Conservation (phyloP, 2,329 filamentous ascomycete genomes). For the Talaromyces verruculosus region DNA sequence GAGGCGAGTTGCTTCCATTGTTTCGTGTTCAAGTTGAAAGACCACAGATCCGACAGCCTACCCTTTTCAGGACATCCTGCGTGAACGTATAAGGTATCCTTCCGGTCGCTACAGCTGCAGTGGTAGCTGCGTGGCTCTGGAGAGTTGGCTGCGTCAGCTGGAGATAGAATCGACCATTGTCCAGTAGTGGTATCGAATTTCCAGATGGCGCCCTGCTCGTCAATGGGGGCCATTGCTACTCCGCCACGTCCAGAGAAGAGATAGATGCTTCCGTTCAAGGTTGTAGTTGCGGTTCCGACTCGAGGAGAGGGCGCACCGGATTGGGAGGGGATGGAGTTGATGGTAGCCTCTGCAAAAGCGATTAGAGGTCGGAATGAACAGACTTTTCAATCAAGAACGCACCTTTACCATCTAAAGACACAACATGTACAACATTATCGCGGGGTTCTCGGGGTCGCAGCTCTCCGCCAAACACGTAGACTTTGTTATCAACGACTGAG, state of each 20-base stretch:
- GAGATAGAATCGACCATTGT: slow-evolving; percentile 65
- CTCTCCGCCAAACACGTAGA: slow-evolving; percentile 78
- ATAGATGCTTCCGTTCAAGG: slow-evolving; percentile 70
- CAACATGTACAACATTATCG: slow-evolving; percentile 69
- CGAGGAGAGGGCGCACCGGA: slow-evolving; percentile 57
- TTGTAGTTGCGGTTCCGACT: slow-evolving; percentile 70
- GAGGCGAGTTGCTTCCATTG: slow-evolving; percentile 67
- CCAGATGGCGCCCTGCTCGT: slow-evolving; percentile 76
- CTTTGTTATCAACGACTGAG: slow-evolving; percentile 58
- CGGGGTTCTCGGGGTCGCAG: slow-evolving; percentile 63
- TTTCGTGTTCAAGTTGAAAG: slow-evolving; percentile 64
- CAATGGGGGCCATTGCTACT: slow-evolving; percentile 65
- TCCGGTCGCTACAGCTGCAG: slow-evolving; percentile 58
- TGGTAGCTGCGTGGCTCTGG: slow-evolving; percentile 73
- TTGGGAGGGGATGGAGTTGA: slow-evolving; percentile 23
- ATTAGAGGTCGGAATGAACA: not conserved
- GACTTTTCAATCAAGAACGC: too few relatives aligned
- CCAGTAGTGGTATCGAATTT: slow-evolving; percentile 65
- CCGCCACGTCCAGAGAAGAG: slow-evolving; percentile 78
- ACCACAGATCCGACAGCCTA: slow-evolving; percentile 71
- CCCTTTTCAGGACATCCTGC: slow-evolving; percentile 69
- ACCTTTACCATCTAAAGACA: slow-evolving; percentile 49
- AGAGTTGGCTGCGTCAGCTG: slow-evolving; percentile 44
- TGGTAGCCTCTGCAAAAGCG: not conserved
- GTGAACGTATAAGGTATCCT: slow-evolving; percentile 70